Base-by-base conservation (phyloP, 1,139 yeast genomes). In the Suhomyces yuchorum region DNA sequence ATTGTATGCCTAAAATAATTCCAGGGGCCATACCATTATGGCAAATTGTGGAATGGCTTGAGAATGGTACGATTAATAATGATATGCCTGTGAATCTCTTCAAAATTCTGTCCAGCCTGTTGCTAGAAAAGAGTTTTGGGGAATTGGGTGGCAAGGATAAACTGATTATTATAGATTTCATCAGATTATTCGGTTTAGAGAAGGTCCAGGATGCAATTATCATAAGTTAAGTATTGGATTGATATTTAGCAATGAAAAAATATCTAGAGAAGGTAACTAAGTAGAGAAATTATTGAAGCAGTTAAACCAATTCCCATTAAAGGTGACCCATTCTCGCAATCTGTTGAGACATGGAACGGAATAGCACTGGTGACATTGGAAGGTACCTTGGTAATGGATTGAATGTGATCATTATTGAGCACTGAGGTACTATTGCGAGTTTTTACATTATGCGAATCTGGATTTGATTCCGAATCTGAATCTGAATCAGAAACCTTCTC, bases 11-110 rank as follows among this genome's bases (percentile, higher is more conserved):
- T 0, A 56, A 58, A 19, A 77, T 80, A 2, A 59, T 77, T 1
- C 85, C 85, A 0, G 85, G 86, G 0, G 52, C 79, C 1, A 60
- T 75, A 15, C 84, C 87, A 0, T 48, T 81, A 34, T 56, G 67
- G 62, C 84, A 81, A 55, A 56, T 81, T 17, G 50, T 63, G 15
- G 65, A 66, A 12, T 44, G 50, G 63, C 53, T 68, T 43, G 63
- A 62, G 33, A 44, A 52, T 8, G 61, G 58, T 1, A 47, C 44
- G 2, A 47, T 66, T 11, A 57, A 59, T 42, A 51, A 54, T 12
- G 58, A 56, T 1, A 51, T 63, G 9, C 51, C 52, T 1, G 59
- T 64, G 1, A 44, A 54, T 7, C 46, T 66, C 3, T 61, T 56
- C 44, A 42, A 49, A 30, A 38, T 51, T 17, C 45, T 51, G 20